Base-by-base conservation (phyloP, 2,329 filamentous ascomycete genomes). In the Neodidymelliopsis sp. region DNA sequence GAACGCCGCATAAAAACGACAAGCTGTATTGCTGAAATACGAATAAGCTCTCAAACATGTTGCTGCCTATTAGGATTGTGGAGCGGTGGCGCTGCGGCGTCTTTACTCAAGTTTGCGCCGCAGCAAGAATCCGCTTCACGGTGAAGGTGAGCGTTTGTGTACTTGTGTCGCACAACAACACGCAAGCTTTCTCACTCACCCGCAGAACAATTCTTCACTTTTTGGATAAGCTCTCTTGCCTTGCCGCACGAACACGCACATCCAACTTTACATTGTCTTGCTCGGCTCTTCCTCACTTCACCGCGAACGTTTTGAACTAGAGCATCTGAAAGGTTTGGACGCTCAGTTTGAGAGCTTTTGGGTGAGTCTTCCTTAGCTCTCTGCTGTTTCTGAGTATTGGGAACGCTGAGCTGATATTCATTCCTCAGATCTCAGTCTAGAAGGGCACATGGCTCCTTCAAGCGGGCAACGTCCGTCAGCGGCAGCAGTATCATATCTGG, bases 401-500 rank as follows among this genome's bases (percentile, higher is more conserved):
- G n/a, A n/a, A n/a, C n/a, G n/a, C n/a, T n/a, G n/a, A n/a, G n/a
- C n/a, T n/a, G n/a, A n/a, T n/a, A n/a, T n/a, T n/a, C n/a, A n/a
- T n/a, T n/a, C 34, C 13, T 33, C 20, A 3, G 11, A 9, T 18
- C 11, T 10, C 13, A 45, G 29, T 6, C 4, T 10, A 16, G 11
- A 24, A 5, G 29, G 19, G 15, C 9, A 13, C 13, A 61, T 59
- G 56, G 11, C 43, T 22, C 24, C 41, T n/a, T 49, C 47, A 3
- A n/a, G 25, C 13, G 25, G 34, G 23, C 22, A 43, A 18, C 6
- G 16, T 10, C 41, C 36, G 27, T 37, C 49, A 10, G 24, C 25
- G 2, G 23, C 4, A 23, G 39, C 44, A 10, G 53, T 49, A 4
- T 22, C 42, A 9, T 63, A 63, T 24, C 38, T 56, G 4, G 29